Base-by-base conservation (phyloP, 176 grass and related monocot species). In the Eragrostis curvula region DNA sequence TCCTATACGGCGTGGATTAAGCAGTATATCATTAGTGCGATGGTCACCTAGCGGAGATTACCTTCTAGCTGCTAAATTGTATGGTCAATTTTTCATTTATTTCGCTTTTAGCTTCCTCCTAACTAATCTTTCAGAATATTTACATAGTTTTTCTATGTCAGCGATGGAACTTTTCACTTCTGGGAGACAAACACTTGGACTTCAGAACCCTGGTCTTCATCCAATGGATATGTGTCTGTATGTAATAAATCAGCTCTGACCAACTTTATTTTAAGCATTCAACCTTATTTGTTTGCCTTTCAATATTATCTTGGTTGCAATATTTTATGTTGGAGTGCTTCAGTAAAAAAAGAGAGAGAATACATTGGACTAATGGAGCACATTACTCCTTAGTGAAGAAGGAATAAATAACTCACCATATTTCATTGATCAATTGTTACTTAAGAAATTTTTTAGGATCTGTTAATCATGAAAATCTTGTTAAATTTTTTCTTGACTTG, bases 21-120 rank as follows among this genome's bases (percentile, higher is more conserved):
- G 92, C 42, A 89, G 43, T 61, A 86, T 95, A 81, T 98, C 96
- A 76, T 73, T 91, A 52, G 72, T 98, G 27, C 91, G 78, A 77
- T 98, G 96, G 96, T 98, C 96, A 79, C 92, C 96, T 80, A 85
- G 74, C 83, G 96, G 96, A 84, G 96, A 98, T 86, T 93, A 95
- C 78, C 80, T 95, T 67, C 86, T 98, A 78, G 87, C 85, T 62
- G 90, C 96, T 79, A 98, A 95, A 85, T 86, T 95, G 96, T 98
- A 95, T 47, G 78, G n/a, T 70, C 48, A 64, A 75, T 2, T 84
- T 50, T 77, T 68, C 46, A 66, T 82, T 27, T 36, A 32, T 61
- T 80, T 81, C 57, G 45, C 20, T 36, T 78, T 18, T 72, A 74
- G 18, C n/a, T 77, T 85, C 81, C 32, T 74, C 27, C 68, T 57